Percentiles rank a stretch among this genome's conserved stretches.
These are phyloP conservation scores for Wickerhamomyces bovis DNA, from an alignment of 805 yeast genomes.

Conservation along the genomic window DNA sequence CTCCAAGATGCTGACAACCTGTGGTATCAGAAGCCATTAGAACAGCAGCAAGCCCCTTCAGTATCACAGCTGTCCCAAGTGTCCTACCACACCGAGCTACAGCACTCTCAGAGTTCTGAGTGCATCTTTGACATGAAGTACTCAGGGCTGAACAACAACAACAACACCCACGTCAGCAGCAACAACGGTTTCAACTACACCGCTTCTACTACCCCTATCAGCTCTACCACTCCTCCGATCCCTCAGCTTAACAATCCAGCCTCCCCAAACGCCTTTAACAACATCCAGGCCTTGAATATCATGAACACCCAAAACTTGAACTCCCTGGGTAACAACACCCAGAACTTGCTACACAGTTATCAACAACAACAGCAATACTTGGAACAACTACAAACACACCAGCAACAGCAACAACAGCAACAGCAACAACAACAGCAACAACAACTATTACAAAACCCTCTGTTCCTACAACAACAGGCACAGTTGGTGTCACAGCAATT, in stretches of 20 bases:
- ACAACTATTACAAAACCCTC: conserved; percentile 17
- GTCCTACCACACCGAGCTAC: conserved; percentile 6
- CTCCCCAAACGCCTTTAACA: conserved; percentile 1
- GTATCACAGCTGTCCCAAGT: not conserved
- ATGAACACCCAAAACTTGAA: not conserved
- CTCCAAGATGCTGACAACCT: not conserved
- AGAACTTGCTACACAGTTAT: conserved; percentile 13
- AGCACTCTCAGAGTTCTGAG: conserved; percentile 8
- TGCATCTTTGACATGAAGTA: conserved; percentile 17
- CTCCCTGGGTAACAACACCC: conserved; percentile 10
- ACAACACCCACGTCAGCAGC: conserved; percentile 1
- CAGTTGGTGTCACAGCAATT: conserved; percentile 21
- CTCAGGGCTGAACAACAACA: not conserved
- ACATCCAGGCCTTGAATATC: conserved; percentile 1
- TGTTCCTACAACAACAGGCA: conserved; percentile 22
- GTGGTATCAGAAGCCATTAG: not conserved
- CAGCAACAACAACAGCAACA: conserved; percentile 8
- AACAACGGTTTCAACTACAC: conserved; percentile 3
- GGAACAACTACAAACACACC: conserved; percentile 17
- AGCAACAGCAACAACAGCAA: conserved; percentile 14
- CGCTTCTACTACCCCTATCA: conserved; percentile 11
- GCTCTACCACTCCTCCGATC: conserved; percentile 8
- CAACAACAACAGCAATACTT: conserved; percentile 20
- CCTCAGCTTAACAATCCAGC: conserved; percentile 1
- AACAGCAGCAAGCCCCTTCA: not conserved